Percentiles rank a stretch among this genome's conserved stretches.
Conservation (phyloP, 257 asterid species). For the Solanum rostratum region DNA sequence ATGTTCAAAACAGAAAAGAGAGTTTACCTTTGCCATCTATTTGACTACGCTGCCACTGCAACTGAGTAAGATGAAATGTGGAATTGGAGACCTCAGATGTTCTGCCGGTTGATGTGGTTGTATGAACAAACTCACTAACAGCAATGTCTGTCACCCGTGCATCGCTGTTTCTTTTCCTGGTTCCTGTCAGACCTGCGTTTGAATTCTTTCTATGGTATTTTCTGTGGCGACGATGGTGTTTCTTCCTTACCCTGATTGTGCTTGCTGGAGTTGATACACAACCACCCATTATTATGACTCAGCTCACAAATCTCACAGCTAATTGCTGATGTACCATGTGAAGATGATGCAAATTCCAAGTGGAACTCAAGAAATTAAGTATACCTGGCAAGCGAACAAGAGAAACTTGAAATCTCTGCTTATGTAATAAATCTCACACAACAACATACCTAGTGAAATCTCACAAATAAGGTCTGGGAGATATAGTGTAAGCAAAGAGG, state of each 20-base stretch:
- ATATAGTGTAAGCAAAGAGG: neutral
- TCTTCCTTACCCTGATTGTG: slow-evolving; percentile 26
- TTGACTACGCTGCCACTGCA: slow-evolving; percentile 91
- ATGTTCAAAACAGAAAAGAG: neutral
- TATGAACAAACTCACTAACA: slow-evolving; percentile 61
- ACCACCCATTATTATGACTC: slow-evolving; percentile 53
- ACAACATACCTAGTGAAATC: neutral
- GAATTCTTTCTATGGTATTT: slow-evolving; percentile 29
- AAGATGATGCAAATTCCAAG: slow-evolving; percentile 2
- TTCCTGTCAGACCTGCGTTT: slow-evolving; percentile 26
- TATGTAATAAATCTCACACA: neutral
- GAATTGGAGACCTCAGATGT: slow-evolving; percentile 64
- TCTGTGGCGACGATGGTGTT: slow-evolving; percentile 23
- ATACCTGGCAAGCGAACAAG: neutral
- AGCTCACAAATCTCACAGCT: slow-evolving; percentile 7
- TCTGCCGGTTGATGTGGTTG: slow-evolving; percentile 58
- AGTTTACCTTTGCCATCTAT: slow-evolving; percentile 50
- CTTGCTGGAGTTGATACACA: slow-evolving; percentile 58
- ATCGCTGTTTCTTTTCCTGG: slow-evolving; percentile 41
- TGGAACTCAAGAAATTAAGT: neutral
- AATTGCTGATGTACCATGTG: neutral
- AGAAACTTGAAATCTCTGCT: neutral
- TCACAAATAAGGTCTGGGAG: neutral
- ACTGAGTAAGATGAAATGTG: slow-evolving; percentile 61
- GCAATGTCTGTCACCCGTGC: slow-evolving; percentile 56